phyloP scores from a whole-genome alignment of 2,329 filamentous ascomycete genomes.

The Emmonsiellopsis sp. region DNA sequence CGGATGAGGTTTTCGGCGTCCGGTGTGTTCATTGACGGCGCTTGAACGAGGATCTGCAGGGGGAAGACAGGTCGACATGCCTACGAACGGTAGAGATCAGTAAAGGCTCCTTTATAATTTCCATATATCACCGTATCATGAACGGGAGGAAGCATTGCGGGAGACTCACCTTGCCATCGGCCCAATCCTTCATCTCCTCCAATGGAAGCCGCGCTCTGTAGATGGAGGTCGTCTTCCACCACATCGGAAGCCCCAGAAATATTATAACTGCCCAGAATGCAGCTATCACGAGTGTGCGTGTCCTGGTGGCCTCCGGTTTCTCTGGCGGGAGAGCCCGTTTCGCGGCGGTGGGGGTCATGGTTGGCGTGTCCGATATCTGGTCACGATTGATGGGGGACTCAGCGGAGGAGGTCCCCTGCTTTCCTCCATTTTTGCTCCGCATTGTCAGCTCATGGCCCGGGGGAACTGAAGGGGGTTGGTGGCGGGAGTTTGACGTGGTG shows the following conservation, averaged over 20 bases:
- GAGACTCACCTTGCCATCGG: conserved; percentile 68
- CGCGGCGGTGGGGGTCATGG: neutral
- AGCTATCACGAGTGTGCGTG: conserved; percentile 65
- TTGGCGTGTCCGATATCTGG: neutral
- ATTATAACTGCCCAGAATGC: conserved; percentile 89
- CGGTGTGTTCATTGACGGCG: conserved; percentile 53
- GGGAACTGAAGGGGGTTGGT: neutral
- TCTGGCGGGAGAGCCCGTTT: conserved; percentile 61
- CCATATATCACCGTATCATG: neutral
- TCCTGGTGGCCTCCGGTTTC: conserved; percentile 57
- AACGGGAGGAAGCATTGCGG: neutral
- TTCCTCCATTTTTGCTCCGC: conserved; percentile 8
- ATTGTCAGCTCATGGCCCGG: conserved; percentile 10
- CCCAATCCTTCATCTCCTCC: conserved; percentile 82
- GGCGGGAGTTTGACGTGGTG: neutral
- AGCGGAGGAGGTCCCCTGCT: conserved; percentile 1
- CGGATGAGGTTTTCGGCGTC: conserved; percentile 67
- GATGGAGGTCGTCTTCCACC: conserved; percentile 91
- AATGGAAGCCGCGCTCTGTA: conserved; percentile 78
- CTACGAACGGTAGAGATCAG: conserved; percentile 37
- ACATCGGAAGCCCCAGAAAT: conserved; percentile 79
- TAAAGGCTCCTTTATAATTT: conserved; percentile 2
- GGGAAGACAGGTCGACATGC: conserved; percentile 83
- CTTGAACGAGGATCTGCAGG: conserved; percentile 68
- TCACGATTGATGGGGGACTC: neutral